A percentile compares a stretch with the other conserved stretches of the same genome.
These are phyloP conservation scores for Metschnikowia colocasiae DNA, from an alignment of 805 yeast genomes.

Conservation along the genomic window DNA sequence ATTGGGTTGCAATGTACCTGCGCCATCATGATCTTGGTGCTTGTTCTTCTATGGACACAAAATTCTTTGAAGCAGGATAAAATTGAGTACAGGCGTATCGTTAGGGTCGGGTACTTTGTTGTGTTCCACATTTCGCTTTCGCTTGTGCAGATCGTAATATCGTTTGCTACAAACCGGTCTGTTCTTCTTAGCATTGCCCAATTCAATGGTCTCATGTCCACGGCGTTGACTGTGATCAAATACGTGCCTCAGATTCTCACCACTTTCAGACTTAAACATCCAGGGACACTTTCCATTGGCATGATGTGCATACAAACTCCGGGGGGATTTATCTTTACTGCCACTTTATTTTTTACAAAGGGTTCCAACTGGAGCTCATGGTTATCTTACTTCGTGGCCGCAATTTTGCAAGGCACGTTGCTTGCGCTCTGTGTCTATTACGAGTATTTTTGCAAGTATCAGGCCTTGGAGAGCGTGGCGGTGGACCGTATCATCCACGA, in stretches of 20 bases:
- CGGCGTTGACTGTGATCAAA: slow-evolving; percentile 62
- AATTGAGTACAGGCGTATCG: slow-evolving; percentile 41
- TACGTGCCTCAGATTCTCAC: slow-evolving; percentile 77
- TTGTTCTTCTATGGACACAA: slow-evolving; percentile 49
- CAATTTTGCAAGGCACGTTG: slow-evolving; percentile 59
- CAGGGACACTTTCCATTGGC: slow-evolving; percentile 73
- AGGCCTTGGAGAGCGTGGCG: slow-evolving; percentile 8
- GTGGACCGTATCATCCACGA: slow-evolving; percentile 14
- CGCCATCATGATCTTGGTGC: slow-evolving; percentile 52
- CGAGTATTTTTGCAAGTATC: slow-evolving; percentile 18
- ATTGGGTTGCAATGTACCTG: slow-evolving; percentile 60
- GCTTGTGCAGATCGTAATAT: slow-evolving; percentile 33
- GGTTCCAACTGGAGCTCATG: slow-evolving; percentile 86
- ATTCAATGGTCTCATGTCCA: slow-evolving; percentile 60
- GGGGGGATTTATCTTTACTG: slow-evolving; percentile 79
- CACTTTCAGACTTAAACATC: slow-evolving; percentile 63
- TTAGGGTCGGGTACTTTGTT: slow-evolving; percentile 40
- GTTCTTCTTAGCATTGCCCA: slow-evolving; percentile 45
- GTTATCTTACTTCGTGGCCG: slow-evolving; percentile 75
- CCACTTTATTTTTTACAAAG: slow-evolving; percentile 63
- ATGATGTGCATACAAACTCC: slow-evolving; percentile 90
- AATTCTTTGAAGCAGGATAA: slow-evolving; percentile 46
- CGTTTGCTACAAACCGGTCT: slow-evolving; percentile 21
- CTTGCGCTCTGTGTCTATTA: slow-evolving; percentile 59
- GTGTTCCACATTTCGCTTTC: slow-evolving; percentile 34